A percentile compares a stretch with the other conserved stretches of the same genome.
These are phyloP conservation scores for Limnanthes douglasii DNA, from an alignment of 345 rosid genomes.

Conservation along the genomic window DNA sequence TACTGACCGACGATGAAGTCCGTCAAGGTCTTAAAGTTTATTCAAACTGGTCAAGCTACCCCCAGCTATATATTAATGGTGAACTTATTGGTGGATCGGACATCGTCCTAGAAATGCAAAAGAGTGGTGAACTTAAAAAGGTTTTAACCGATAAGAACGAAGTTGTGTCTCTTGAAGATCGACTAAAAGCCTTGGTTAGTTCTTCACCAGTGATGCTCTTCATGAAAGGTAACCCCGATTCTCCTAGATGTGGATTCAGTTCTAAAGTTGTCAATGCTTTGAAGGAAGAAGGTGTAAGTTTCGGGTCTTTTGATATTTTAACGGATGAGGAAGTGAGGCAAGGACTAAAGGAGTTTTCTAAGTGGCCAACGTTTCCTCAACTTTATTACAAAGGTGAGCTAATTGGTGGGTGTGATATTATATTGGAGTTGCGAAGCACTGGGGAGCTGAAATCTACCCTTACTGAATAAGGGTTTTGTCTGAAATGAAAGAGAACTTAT, in stretches of 20 bases:
- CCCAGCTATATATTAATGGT: constrained; percentile 71
- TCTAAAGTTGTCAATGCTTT: constrained; percentile 82
- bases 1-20: constrained; percentile 67
- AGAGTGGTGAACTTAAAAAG: constrained; percentile 69
- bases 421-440: constrained; percentile 51
- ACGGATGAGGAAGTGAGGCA: constrained; percentile 85
- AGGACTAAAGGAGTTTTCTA: constrained; percentile 72
- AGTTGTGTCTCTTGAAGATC: constrained; percentile 39
- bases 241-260: constrained; percentile 86
- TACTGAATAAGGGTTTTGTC: constrained; percentile 29
- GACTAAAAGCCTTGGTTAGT: constrained; percentile 34
- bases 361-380: constrained; percentile 98
- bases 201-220: constrained; percentile 81
- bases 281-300: constrained; percentile 48
- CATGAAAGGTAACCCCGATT: constrained; percentile 91
- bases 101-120: constrained; percentile 87
- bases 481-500: too few species aligned
- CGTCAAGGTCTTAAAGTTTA: constrained; percentile 87
- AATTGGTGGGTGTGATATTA: constrained; percentile 87
- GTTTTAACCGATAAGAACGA: constrained; percentile 56
- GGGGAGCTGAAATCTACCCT: constrained; percentile 78
- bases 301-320: constrained; percentile 76
- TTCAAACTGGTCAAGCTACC: constrained; percentile 97
- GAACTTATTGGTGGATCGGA: constrained; percentile 92
- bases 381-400: constrained; percentile 92